Percentiles rank a stretch among this genome's conserved stretches.
Evolutionary conservation across 78 protist genomes (phyloP).

Genomic region (slime mould (Dictyostelium discoideum)): DNA sequence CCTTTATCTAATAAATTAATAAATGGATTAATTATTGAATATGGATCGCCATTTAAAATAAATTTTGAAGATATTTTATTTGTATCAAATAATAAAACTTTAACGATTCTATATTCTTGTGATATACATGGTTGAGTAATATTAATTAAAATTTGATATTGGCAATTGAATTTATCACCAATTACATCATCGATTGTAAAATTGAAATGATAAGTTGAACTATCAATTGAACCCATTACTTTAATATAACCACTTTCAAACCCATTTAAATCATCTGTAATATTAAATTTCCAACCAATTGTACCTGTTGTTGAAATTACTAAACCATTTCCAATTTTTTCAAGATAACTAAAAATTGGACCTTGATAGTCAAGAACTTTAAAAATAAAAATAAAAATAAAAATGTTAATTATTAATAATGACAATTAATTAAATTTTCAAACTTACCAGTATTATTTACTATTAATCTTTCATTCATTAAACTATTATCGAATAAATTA

Average conservation of each 20-base stretch:
- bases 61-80: background rate
- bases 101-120: background rate
- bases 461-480: too few species aligned
- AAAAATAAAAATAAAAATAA: background rate
- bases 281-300: background rate
- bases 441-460: background rate
- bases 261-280: background rate
- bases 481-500: too few species aligned
- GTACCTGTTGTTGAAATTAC: background rate
- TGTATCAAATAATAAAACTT: background rate
- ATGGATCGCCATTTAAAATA: background rate
- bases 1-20: background rate
- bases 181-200: background rate
- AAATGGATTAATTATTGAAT: background rate
- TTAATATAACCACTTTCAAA: constrained; percentile 7
- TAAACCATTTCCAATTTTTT: background rate
- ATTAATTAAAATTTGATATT: background rate
- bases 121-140: background rate
- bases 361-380: background rate
- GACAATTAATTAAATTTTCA: too few species aligned
- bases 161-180: background rate
- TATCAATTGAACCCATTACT: background rate
- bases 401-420: background rate
- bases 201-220: background rate
- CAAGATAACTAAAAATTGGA: background rate